Base-by-base conservation (phyloP, 192 early-diverging fungal species). In the Phlyctochytrium arcticum region DNA sequence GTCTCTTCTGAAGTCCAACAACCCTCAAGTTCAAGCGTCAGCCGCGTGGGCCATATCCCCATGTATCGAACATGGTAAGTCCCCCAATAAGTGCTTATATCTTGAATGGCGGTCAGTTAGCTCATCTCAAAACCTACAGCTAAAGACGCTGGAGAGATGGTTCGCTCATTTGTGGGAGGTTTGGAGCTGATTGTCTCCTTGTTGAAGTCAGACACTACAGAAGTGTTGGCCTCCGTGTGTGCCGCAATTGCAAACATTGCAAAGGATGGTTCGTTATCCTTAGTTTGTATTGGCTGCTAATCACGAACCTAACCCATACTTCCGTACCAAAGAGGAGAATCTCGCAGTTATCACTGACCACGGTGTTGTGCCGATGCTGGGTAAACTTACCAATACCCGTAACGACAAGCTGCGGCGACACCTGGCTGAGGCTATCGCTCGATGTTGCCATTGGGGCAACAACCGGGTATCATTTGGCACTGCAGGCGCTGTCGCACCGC, bases 261-360 rank as follows among this genome's bases (percentile, higher is more conserved):
- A 17, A 84, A 82, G 65, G 85, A 87, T 57, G 82, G 77, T 79
- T 67, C 10, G 36, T 35, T 5, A 8, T 12, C 2, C 39, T 30
- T 24, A 6, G 2, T 53, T 24, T 51, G 10, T 0, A 17, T 15
- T 12, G 1, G 8, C 33, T 46, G 29, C 57, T 49, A 26, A 10
- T 12, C 1, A 1, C n/a, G 10, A 53, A 53, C 12, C 55, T 19
- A 12, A 35, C 15, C 55, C 29, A 2, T 36, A 1, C 24, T n/a
- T n/a, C 32, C 27, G 26, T 12, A 19, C 51, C 17, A 26, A 39
- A 79, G 81, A 86, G 70, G 85, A 87, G 61, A 87, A 87, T 71
- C 64, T 87, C 54, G 85, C 85, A 15, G 85, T 87, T 7, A 87
- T 87, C 26, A 86, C 85, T n/a, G 85, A 87, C 67, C 85, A 87